Evolutionary conservation across 768 basidiomycete species (phyloP).

Genomic region (Hericium erinaceus): DNA sequence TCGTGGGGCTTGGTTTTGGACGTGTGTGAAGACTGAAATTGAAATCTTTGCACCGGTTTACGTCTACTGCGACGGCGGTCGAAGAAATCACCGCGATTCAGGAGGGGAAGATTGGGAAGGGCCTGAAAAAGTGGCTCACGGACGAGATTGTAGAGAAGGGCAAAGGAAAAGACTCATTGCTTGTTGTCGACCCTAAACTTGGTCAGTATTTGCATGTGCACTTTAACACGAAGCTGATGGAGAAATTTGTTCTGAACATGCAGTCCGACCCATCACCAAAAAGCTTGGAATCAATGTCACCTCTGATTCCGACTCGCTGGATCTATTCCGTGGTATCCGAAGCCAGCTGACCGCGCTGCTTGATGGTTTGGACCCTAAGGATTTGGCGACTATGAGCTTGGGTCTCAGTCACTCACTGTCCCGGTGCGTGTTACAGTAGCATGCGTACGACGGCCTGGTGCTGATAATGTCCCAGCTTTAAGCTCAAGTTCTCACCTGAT

Average conservation of each 20-base stretch:
- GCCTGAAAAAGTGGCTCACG: slow-evolving; percentile 86
- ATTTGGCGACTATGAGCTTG: slow-evolving; percentile 94
- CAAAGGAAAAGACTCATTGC: slow-evolving; percentile 75
- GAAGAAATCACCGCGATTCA: slow-evolving; percentile 93
- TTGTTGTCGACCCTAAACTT: slow-evolving; percentile 86
- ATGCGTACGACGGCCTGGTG: neutral
- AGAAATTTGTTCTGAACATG: neutral
- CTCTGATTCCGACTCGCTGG: slow-evolving; percentile 49
- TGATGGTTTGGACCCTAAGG: slow-evolving; percentile 87
- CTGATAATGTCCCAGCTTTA: slow-evolving; percentile 54
- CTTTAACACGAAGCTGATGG: neutral
- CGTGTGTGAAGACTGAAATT: slow-evolving; percentile 63
- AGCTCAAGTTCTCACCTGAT: slow-evolving; percentile 98
- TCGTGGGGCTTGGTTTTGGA: neutral
- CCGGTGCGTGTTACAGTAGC: slow-evolving; percentile 41
- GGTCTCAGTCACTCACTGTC: slow-evolving; percentile 97
- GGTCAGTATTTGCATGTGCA: slow-evolving; percentile 42
- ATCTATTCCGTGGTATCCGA: slow-evolving; percentile 95
- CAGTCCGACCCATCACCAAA: slow-evolving; percentile 65
- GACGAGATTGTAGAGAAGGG: slow-evolving; percentile 83
- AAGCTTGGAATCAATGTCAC: slow-evolving; percentile 85
- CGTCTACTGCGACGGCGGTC: slow-evolving; percentile 91
- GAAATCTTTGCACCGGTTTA: slow-evolving; percentile 92
- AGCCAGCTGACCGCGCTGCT: slow-evolving; percentile 79
- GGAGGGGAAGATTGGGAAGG: slow-evolving; percentile 87